Base-by-base conservation (phyloP, 192 early-diverging fungal species). In the Radiomyces spectabilis region DNA sequence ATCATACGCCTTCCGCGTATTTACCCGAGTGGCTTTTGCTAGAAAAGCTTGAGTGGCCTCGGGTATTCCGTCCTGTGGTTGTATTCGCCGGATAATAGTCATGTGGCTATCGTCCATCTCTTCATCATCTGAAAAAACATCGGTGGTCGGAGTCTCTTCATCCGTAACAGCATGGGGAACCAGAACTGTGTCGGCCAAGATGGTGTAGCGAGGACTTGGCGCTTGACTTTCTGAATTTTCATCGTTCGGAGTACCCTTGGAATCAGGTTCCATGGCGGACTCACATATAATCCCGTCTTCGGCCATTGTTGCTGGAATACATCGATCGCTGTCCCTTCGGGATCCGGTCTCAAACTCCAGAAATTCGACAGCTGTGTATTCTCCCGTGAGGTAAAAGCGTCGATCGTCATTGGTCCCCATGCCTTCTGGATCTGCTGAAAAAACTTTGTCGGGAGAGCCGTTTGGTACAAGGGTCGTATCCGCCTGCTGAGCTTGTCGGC, bases 381-480 rank as follows among this genome's bases (percentile, higher is more conserved):
- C 6, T 35, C 6, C 13, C 33, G 5, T 35, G 33, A 5, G 5
- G 33, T 13, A 35, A 35, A 35, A 8, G 33, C 33, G 13, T 35
- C 33, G 6, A 35, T 13, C 13, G 5, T 35, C 33, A 35, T 5
- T 35, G 5, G 5, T 35, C 33, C 33, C 33, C 33, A 35, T 35
- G 5, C 6, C 13, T 35, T 35, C 33, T 35, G 6, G 5, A 35
- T 35, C 33, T 8, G 5, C 33, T 35, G 5, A 13, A 35, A 35
- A 5, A 35, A 8, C 33, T 5, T 13, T 35, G 5, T 35, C 13
- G 33, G 33, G 13, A 35, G 5, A 8, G 33, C 5, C 13, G 33
- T 35, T 38, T 58, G 46, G 42, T 55, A 44, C 10, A 55, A 9
- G 9, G 54, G 54, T 46, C 24, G 21, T 7, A 24, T 33, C 12